phyloP scores from a whole-genome alignment of 495 filamentous ascomycete genomes.

The Penicillium cinerascens region DNA sequence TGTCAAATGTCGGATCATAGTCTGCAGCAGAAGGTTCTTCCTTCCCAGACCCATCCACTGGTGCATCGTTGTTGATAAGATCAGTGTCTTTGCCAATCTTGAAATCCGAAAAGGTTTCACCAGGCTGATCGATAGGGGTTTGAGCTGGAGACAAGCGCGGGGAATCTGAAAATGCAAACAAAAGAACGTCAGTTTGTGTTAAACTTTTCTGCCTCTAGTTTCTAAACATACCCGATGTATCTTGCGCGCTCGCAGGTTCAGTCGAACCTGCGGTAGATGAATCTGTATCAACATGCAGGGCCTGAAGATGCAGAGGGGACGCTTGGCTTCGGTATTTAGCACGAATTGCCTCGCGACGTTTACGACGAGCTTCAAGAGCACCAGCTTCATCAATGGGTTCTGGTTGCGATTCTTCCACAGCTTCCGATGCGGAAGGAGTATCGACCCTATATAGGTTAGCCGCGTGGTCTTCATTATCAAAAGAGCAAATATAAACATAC shows the following conservation, averaged over 20 bases:
- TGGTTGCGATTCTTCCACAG: conserved; percentile 28
- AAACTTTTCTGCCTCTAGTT: neutral
- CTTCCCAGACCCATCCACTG: conserved; percentile 53
- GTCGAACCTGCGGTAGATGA: conserved; percentile 53
- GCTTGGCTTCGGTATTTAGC: conserved; percentile 74
- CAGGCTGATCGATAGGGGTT: conserved; percentile 45
- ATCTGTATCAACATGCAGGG: conserved; percentile 60
- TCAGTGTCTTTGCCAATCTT: conserved; percentile 58
- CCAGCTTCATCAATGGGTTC: conserved; percentile 70
- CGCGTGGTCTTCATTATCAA: neutral
- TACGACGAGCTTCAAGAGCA: conserved; percentile 81
- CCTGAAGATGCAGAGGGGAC: conserved; percentile 73
- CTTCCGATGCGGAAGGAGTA: conserved; percentile 10
- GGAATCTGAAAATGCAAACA: conserved; percentile 1
- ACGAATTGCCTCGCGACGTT: conserved; percentile 81
- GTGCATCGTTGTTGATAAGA: conserved; percentile 57
- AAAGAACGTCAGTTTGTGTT: conserved; percentile 3
- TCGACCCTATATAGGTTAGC: conserved; percentile 16
- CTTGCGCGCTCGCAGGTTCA: conserved; percentile 32
- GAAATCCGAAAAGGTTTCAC: conserved; percentile 53
- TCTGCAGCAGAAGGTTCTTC: conserved; percentile 89
- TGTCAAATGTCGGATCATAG: conserved; percentile 90
- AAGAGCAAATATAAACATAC: conserved; percentile 33
- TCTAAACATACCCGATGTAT: conserved; percentile 25
- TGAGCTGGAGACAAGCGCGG: conserved; percentile 11